Percentiles rank a stretch among this genome's conserved stretches.
Evolutionary conservation across 2,329 filamentous ascomycete genomes (phyloP).

Genomic region (Grosmannia clavigera): DNA sequence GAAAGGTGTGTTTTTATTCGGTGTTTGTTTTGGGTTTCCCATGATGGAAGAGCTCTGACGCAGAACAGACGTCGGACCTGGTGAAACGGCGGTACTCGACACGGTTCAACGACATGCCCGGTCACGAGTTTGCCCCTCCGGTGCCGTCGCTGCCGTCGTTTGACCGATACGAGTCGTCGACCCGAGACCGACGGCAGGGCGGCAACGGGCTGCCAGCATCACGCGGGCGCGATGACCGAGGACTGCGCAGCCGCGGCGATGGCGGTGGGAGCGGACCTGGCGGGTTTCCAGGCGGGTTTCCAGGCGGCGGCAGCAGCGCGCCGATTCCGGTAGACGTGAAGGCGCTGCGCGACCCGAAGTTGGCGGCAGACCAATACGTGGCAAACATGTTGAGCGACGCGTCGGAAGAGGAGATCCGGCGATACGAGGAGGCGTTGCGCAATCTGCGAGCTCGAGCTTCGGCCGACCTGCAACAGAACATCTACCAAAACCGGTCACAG

Average conservation of each 20-base stretch:
- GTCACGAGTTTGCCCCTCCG: constrained; percentile 62
- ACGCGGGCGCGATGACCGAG: constrained; percentile 26
- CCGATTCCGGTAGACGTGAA: constrained; percentile 59
- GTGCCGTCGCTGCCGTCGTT: constrained; percentile 55
- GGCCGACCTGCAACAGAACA: constrained; percentile 81
- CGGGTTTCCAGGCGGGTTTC: not conserved
- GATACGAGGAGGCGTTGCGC: constrained; percentile 64
- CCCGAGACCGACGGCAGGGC: constrained; percentile 27
- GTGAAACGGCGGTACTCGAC: constrained; percentile 94
- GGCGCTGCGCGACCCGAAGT: constrained; percentile 64
- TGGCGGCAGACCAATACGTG: constrained; percentile 70
- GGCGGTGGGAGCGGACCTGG: not conserved
- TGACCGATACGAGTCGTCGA: constrained; percentile 41
- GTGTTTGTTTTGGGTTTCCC: not conserved
- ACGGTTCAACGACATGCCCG: constrained; percentile 69
- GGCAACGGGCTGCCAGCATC: constrained; percentile 32
- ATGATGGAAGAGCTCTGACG: not conserved
- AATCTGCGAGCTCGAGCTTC: constrained; percentile 68
- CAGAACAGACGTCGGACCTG: constrained; percentile 55
- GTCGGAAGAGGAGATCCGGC: constrained; percentile 73
- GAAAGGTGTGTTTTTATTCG: constrained; percentile 33
- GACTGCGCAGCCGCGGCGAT: not conserved
- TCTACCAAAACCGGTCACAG: constrained; percentile 92
- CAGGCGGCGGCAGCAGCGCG: constrained; percentile 26
- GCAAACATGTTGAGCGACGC: constrained; percentile 67